Evolutionary conservation across 2,329 filamentous ascomycete species (phyloP), one percentile per base, ranked within the genome.

Genomic region (Aureobasidium sp.): DNA sequence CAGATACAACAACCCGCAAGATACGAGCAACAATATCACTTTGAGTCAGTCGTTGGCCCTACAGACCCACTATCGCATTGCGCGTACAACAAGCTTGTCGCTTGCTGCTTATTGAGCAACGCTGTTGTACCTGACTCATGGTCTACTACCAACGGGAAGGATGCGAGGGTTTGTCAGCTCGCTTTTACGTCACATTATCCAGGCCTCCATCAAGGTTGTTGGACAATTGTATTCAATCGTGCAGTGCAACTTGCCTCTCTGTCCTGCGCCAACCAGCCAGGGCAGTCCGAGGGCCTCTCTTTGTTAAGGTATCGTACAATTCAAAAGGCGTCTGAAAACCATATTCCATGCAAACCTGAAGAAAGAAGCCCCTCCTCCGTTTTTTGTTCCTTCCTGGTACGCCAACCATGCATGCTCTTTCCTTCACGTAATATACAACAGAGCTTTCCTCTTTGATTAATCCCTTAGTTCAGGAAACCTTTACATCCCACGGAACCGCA

Each of bases 401-500:
- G 50, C 50, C n/a, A 27, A 15, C 5, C 21, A 53, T 53, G 50
- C 50, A 53, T 53, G 50, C 34, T 48, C 13, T 48, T 5, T 53
- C 25, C 15, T 29, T 11, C 21, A 27, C 36, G 10, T 53, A 53
- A 41, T 53, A 53, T 53, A 53, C 50, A 53, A 53, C 50, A 53
- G 21, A 15, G 21, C 27, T 21, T 41, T 41, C 13, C 27, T 21
- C 21, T 21, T 21, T 21, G 21, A 21, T 15, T 15, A 21, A 21
- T 21, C n/a, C 41, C 63, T 84, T 82, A 99, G 78, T 99, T 99
- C 77, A 99, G 90, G 80, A 97, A 99, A 66, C 94, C 94, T 81
- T 99, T 99, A 81, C 94, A 99, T 52, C 91, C 91, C 34, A 92
- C 86, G 47, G 93, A 97, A 63, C 94, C 94, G 75, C 94, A 99